Percentiles rank a stretch among this genome's conserved stretches.
phyloP scores from a whole-genome alignment of 164 flowering plant genomes.

The Dillenia turbinata region DNA sequence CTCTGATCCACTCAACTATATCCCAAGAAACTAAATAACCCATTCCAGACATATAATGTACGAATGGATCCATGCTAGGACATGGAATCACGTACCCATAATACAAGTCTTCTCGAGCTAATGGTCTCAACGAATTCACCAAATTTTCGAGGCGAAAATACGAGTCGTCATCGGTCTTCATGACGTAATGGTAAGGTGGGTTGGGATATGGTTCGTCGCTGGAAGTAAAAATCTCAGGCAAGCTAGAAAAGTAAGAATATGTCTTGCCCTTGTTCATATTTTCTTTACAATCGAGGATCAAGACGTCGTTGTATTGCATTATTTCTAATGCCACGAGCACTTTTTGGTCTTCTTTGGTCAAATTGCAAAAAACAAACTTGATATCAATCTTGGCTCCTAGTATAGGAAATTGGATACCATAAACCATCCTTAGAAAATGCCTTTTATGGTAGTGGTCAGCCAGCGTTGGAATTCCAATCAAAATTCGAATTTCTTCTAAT shows the following conservation, averaged over 20 bases:
- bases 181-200: conserved; percentile 74
- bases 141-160: conserved; percentile 42
- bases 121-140: conserved; percentile 45
- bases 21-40: conserved; percentile 87
- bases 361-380: conserved; percentile 81
- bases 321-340: conserved; percentile 75
- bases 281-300: conserved; percentile 71
- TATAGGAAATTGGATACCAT: conserved; percentile 48
- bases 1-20: conserved; percentile 62
- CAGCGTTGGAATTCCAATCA: conserved; percentile 66
- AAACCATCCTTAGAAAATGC: conserved; percentile 66
- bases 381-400: conserved; percentile 48
- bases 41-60: conserved; percentile 87
- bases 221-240: conserved; percentile 47
- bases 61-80: conserved; percentile 75
- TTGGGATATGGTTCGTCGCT: conserved; percentile 30
- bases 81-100: conserved; percentile 89
- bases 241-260: conserved; percentile 65
- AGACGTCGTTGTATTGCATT: conserved; percentile 70
- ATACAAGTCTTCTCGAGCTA: conserved; percentile 71
- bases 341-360: conserved; percentile 74
- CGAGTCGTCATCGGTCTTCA: conserved; percentile 72
- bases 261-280: conserved; percentile 91
- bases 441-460: conserved; percentile 76
- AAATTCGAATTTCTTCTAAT: conserved; percentile 42